Evolutionary conservation across 768 basidiomycete genomes (phyloP).

Genomic region (Boletellus sp.): DNA sequence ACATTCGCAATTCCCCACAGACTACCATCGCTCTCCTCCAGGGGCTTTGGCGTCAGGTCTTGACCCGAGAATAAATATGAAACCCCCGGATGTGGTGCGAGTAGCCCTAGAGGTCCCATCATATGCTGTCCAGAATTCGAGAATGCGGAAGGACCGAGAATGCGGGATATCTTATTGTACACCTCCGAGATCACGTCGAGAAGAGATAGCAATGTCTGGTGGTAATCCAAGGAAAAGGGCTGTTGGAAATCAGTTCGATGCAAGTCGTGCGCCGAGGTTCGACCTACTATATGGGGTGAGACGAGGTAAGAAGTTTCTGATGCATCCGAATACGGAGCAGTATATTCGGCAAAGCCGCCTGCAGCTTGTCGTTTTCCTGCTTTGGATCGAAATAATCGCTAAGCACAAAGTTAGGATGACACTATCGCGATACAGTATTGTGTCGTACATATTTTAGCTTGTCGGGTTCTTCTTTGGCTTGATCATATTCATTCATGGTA

Average conservation of each 20-base stretch:
- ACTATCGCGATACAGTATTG: neutral
- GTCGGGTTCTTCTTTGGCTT: conserved; percentile 48
- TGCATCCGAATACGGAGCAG: conserved; percentile 54
- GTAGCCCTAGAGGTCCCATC: conserved; percentile 68
- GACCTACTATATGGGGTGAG: conserved; percentile 67
- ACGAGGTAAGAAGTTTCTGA: conserved; percentile 68
- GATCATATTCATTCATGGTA: conserved; percentile 74
- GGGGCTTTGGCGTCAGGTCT: conserved; percentile 36
- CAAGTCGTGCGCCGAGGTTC: neutral
- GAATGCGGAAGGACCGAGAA: conserved; percentile 80
- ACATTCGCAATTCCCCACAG: conserved; percentile 72
- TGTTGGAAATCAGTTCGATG: conserved; percentile 28
- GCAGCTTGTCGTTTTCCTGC: conserved; percentile 48
- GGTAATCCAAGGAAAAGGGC: conserved; percentile 90
- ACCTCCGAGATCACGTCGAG: conserved; percentile 87
- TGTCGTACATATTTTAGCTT: conserved; percentile 66
- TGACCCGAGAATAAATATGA: conserved; percentile 62
- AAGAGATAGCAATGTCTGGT: conserved; percentile 82
- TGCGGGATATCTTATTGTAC: conserved; percentile 81
- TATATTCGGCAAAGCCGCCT: conserved; percentile 56
- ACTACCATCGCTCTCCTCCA: conserved; percentile 47
- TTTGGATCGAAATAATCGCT: conserved; percentile 62
- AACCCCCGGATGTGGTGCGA: conserved; percentile 78
- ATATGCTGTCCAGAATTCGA: conserved; percentile 67
- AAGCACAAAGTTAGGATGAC: conserved; percentile 14